Evolutionary conservation across 1,284 basidiomycete genomes (phyloP).

Genomic region (Ganoderma leucocontextum): DNA sequence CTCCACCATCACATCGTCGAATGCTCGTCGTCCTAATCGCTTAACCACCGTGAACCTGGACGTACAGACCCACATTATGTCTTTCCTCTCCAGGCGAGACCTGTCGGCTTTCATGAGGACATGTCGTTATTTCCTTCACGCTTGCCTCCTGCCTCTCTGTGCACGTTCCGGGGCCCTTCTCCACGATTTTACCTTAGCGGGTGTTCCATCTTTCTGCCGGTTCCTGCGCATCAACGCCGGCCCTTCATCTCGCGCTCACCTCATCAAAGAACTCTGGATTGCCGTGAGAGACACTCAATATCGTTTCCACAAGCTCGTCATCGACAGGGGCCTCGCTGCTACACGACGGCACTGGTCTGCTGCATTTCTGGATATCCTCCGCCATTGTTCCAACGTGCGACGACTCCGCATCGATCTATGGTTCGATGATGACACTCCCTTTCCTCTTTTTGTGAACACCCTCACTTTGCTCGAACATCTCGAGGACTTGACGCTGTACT

Average conservation of each 20-base stretch:
- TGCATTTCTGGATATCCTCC: slow-evolving; percentile 3
- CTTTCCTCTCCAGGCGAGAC: background rate
- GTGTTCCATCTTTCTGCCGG: background rate
- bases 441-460: background rate
- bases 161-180: background rate
- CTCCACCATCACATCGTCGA: no score
- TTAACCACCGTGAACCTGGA: slow-evolving; percentile 8
- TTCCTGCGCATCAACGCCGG: slow-evolving; percentile 1
- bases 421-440: background rate
- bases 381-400: background rate
- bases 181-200: background rate
- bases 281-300: background rate
- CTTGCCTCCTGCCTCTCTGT: slow-evolving; percentile 8
- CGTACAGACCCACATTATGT: slow-evolving; percentile 10
- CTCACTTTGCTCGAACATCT: background rate
- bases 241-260: background rate
- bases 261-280: background rate
- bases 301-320: no score
- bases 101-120: slow-evolving; percentile 7
- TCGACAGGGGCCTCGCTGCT: no score
- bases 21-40: background rate
- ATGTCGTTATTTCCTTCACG: background rate
- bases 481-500: background rate
- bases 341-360: background rate
- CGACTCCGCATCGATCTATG: slow-evolving; percentile 11